Evolutionary conservation across 148 eudicot species (phyloP), one percentile per base, ranked within the genome.

Genomic region (Dianthus caryophyllus): DNA sequence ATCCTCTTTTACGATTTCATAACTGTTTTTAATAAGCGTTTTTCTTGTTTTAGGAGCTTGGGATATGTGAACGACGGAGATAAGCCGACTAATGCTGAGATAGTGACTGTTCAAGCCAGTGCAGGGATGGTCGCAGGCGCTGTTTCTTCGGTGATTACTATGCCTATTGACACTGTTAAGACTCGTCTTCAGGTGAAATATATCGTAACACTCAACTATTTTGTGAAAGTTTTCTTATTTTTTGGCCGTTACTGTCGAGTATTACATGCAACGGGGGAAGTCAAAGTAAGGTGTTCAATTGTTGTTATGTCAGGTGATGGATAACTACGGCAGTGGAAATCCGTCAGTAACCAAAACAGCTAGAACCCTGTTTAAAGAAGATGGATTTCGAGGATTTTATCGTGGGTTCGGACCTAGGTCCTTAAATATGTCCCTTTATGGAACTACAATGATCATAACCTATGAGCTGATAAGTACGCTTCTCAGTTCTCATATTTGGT

Each of bases 81-180:
- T 77, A 84, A 84, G 68, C 91, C 96, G 27, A 81, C 96, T 60
- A 81, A 67, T 75, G 58, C 70, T 72, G 87, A 89, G 69, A 84
- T 89, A 86, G 79, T 78, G 38, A 64, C 72, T 16, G 89, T 89
- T 75, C 96, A 89, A 81, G 87, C 89, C 26, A 66, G 79, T 41
- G 89, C 89, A 50, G 89, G 96, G 46, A 68, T 89, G 84, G 69
- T 75, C 31, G 96, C 91, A 38, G 96, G 96, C 71, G 89, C 96
- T 39, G 80, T 84, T 73, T 83, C 89, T 66, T 86, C 96, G 1
- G 74, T 86, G 43, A 77, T 89, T 21, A 89, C 96, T 38, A 86
- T 85, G 71, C 96, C 96, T 16, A 53, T 89, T 46, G 96, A 89
- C 75, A 89, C 96, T 8, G 84, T 89, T 20, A 89, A 83, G 82